Percentiles rank a stretch among this genome's conserved stretches.
Evolutionary conservation across 2,329 filamentous ascomycete genomes (phyloP).

Genomic region (Chlorencoelia australis): DNA sequence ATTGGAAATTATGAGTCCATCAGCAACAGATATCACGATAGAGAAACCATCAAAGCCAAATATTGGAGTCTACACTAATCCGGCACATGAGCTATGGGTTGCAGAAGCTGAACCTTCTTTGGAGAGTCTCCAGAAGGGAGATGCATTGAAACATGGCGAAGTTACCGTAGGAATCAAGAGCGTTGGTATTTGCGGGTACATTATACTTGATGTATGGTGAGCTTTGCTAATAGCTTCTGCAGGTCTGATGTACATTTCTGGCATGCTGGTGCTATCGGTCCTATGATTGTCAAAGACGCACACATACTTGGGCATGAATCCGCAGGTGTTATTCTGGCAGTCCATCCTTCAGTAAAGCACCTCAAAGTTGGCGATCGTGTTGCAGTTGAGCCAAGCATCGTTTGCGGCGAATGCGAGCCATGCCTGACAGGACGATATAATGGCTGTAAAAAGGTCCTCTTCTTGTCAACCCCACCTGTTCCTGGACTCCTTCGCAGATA

Average conservation of each 20-base stretch:
- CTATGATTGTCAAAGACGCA: conserved; percentile 82
- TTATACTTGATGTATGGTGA: conserved; percentile 5
- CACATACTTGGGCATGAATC: conserved; percentile 95
- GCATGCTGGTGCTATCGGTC: conserved; percentile 89
- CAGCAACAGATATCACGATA: conserved; percentile 20
- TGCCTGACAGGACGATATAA: conserved; percentile 93
- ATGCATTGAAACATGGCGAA: conserved; percentile 66
- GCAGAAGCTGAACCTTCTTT: conserved; percentile 65
- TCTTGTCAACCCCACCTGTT: conserved; percentile 85
- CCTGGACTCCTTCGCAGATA: conserved; percentile 81
- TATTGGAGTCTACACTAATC: conserved; percentile 94
- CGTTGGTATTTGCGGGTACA: conserved; percentile 89
- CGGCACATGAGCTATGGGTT: conserved; percentile 84
- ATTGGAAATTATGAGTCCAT: conserved; percentile 23
- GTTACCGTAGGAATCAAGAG: conserved; percentile 84
- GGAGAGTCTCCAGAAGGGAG: conserved; percentile 60
- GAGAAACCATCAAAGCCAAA: conserved; percentile 56
- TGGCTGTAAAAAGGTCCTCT: conserved; percentile 76
- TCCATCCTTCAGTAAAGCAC: conserved; percentile 66
- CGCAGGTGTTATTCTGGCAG: conserved; percentile 71
- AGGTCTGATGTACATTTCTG: conserved; percentile 96
- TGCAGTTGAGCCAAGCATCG: conserved; percentile 87
- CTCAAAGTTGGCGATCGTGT: conserved; percentile 83
- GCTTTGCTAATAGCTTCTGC: conserved; percentile 8
- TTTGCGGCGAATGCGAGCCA: conserved; percentile 82